Percentiles rank a stretch among this genome's conserved stretches.
Conservation (phyloP, 1,284 basidiomycete genomes). For the Lentinus polychrous region DNA sequence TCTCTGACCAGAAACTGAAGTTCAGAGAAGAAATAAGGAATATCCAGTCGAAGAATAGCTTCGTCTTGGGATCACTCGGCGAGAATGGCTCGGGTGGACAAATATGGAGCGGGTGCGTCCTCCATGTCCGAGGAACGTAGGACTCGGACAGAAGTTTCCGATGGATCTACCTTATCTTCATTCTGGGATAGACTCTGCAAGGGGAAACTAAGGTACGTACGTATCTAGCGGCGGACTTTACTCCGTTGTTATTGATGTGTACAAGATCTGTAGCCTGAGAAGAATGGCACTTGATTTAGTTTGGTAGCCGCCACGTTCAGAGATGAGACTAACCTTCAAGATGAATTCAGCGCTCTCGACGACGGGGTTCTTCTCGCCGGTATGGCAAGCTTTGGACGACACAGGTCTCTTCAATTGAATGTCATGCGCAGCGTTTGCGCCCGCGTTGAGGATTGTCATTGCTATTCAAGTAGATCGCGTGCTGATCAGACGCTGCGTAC, state of each 20-base stretch:
- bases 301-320: slow-evolving; percentile 7
- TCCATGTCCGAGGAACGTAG: slow-evolving; percentile 74
- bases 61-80: slow-evolving; percentile 43
- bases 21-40: slow-evolving; percentile 79
- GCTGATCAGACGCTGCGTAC: no score
- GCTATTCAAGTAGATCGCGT: no score
- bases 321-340: slow-evolving; percentile 5
- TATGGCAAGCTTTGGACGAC: no score
- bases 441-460: no score
- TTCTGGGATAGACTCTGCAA: background rate
- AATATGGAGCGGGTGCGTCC: slow-evolving; percentile 68
- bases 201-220: slow-evolving; percentile 7
- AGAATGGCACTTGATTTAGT: background rate
- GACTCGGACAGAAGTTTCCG: slow-evolving; percentile 48
- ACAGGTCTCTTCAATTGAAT: no score
- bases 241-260: slow-evolving; percentile 10
- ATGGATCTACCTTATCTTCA: slow-evolving; percentile 42
- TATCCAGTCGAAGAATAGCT: slow-evolving; percentile 68
- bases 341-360: slow-evolving; percentile 10
- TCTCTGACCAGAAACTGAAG: slow-evolving; percentile 82
- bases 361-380: slow-evolving; percentile 7
- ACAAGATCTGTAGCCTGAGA: slow-evolving; percentile 14
- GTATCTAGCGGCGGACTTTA: slow-evolving; percentile 13
- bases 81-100: slow-evolving; percentile 58
- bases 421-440: no score